Evolutionary conservation across 2,329 filamentous ascomycete species (phyloP).

Genomic region (Geosmithia putterillii): DNA sequence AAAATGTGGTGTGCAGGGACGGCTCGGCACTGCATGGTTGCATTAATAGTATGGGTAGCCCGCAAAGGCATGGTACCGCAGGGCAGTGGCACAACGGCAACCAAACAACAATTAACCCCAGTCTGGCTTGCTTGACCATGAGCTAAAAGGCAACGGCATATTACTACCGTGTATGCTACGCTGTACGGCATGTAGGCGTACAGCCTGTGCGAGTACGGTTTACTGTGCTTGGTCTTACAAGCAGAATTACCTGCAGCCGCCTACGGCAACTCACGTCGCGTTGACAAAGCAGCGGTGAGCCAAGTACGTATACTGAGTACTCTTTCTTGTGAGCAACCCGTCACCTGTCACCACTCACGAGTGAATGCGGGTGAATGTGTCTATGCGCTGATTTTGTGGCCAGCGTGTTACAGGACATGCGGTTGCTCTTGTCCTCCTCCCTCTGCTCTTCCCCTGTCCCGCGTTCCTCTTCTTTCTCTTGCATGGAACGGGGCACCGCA

Average conservation of each 20-base stretch:
- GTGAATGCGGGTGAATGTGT: background rate
- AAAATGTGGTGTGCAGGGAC: background rate
- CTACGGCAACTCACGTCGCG: constrained; percentile 1
- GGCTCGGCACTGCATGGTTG: constrained; percentile 1
- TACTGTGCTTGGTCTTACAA: background rate
- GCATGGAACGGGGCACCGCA: background rate
- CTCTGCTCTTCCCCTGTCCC: background rate
- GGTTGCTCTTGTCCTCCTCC: background rate
- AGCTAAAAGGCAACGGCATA: background rate
- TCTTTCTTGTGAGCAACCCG: background rate
- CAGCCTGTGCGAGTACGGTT: background rate
- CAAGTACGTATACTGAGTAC: background rate
- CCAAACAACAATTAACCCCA: background rate
- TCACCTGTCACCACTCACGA: background rate
- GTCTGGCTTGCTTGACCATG: background rate
- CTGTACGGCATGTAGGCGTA: background rate
- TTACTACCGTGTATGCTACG: background rate
- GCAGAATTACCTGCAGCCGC: background rate
- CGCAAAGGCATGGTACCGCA: background rate
- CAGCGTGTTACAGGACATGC: background rate
- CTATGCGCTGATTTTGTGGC: background rate
- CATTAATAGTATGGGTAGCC: background rate
- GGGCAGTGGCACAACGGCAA: background rate
- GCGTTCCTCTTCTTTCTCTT: background rate
- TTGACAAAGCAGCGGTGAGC: constrained; percentile 3